Evolutionary conservation across 2,329 filamentous ascomycete genomes (phyloP), one percentile per base, ranked within the genome.

Genomic region (Hyphodiscus sp.): DNA sequence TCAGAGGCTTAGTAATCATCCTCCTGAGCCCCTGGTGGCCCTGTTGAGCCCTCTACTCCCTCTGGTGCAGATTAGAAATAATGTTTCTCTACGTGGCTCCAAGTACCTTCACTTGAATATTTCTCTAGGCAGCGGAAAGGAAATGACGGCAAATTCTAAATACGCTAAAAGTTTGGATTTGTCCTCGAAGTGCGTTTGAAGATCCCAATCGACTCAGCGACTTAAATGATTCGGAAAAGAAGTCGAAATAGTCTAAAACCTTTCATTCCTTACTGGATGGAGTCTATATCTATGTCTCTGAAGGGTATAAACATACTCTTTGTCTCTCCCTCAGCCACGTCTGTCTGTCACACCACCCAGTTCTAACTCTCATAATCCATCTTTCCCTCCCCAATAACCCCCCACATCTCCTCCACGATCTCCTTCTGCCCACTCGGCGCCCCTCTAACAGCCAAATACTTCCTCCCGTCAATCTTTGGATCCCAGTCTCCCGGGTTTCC

Each of bases 401-500:
- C 67, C 83, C 83, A 87, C 55, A 87, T 78, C 72, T 85, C 81
- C 64, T 85, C 73, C 2, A 85, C 74, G 47, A 86, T 71, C 68
- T 80, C 79, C 68, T 74, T 76, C 69, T 86, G 82, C 1, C 81
- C 82, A 44, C 68, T 70, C 18, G 77, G 76, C 26, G 82, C 82
- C 0, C 78, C 81, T 43, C 83, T 72, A 29, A 87, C 76, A 5
- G 82, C 83, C 44, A 87, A 71, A 64, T 86, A 87, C 56, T 79
- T 74, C 50, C 83, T 73, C 54, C 73, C 73, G 62, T 86, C 83
- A 50, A 87, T 67, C 50, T 71, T 71, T 1, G 78, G 74, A n/a
- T 80, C 70, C 87, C 87, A 91, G 52, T 80, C 78, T 0, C 86
- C 87, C 0, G 86, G 83, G 67, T 91, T 91, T 4, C 83, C 86